A percentile compares a stretch with the other conserved stretches of the same genome.
Conservation (phyloP, 1,139 yeast genomes). For the Ogataea hybrid region DNA sequence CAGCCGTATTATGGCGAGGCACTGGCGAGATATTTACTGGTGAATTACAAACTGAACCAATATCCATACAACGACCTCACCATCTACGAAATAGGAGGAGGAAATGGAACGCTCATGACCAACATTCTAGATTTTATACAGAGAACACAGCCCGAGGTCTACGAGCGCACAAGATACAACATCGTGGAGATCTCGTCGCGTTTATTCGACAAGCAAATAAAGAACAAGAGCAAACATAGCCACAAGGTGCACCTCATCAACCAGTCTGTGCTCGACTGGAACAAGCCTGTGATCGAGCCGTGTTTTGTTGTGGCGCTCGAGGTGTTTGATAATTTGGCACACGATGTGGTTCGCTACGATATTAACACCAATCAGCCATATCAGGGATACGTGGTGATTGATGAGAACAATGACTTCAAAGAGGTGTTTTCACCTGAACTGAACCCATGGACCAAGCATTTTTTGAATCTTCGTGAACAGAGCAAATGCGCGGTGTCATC, state of each 20-base stretch:
- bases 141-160: conserved; percentile 67
- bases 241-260: conserved; percentile 65
- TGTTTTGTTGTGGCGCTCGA: conserved; percentile 81
- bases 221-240: conserved; percentile 36
- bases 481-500: conserved; percentile 37
- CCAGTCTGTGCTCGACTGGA: conserved; percentile 77
- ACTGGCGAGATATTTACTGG: conserved; percentile 67
- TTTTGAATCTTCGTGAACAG: conserved; percentile 52
- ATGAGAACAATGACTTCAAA: conserved; percentile 71
- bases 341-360: conserved; percentile 78
- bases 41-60: conserved; percentile 65
- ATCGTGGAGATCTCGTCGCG: conserved; percentile 76
- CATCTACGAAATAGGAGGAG: conserved; percentile 89
- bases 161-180: conserved; percentile 62
- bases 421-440: conserved; percentile 72
- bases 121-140: conserved; percentile 70
- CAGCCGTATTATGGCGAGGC: conserved; percentile 86
- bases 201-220: conserved; percentile 60
- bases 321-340: conserved; percentile 83
- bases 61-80: conserved; percentile 64
- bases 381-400: conserved; percentile 77
- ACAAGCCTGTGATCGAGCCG: conserved; percentile 58
- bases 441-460: conserved; percentile 57
- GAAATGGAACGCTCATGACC: conserved; percentile 83
- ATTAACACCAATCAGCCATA: conserved; percentile 63